phyloP scores from a whole-genome alignment of 768 basidiomycete genomes.

The Pisolithus albus region DNA sequence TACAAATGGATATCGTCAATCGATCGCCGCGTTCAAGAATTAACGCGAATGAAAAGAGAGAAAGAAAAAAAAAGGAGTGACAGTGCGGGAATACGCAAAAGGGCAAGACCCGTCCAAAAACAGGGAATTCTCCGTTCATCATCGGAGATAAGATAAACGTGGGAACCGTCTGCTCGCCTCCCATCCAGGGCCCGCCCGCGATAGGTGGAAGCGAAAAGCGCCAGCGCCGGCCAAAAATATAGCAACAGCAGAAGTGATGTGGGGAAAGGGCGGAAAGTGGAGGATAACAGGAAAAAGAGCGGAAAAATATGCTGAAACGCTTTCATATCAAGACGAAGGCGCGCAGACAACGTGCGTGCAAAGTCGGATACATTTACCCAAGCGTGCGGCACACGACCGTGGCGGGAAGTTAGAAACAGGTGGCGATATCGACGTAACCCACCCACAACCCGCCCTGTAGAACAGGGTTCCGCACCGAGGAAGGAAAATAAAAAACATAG shows the following conservation, averaged over 20 bases:
- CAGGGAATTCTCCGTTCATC: neutral
- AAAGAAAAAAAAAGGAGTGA: neutral
- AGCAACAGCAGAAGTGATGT: conserved; percentile 17
- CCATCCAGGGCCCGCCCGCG: conserved; percentile 4
- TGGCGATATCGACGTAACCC: neutral
- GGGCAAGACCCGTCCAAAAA: neutral
- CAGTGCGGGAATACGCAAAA: conserved; percentile 3
- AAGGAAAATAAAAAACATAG: neutral
- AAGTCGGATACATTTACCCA: neutral
- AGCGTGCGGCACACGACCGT: neutral
- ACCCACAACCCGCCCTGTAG: neutral
- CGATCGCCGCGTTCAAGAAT: conserved; percentile 1
- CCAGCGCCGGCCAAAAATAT: neutral
- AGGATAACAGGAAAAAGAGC: conserved; percentile 16
- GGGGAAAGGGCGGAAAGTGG: neutral
- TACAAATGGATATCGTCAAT: conserved; percentile 12
- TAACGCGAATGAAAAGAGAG: neutral
- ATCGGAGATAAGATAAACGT: conserved; percentile 22
- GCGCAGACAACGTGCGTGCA: neutral
- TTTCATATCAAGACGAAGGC: neutral
- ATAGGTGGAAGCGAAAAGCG: conserved; percentile 7
- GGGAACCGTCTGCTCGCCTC: conserved; percentile 10
- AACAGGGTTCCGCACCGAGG: neutral
- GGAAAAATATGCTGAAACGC: conserved; percentile 7
- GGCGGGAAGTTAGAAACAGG: neutral